These are phyloP conservation scores for Blepharisma japonicum DNA, from an alignment of 73 alveolate species.

Conservation along the genomic window DNA sequence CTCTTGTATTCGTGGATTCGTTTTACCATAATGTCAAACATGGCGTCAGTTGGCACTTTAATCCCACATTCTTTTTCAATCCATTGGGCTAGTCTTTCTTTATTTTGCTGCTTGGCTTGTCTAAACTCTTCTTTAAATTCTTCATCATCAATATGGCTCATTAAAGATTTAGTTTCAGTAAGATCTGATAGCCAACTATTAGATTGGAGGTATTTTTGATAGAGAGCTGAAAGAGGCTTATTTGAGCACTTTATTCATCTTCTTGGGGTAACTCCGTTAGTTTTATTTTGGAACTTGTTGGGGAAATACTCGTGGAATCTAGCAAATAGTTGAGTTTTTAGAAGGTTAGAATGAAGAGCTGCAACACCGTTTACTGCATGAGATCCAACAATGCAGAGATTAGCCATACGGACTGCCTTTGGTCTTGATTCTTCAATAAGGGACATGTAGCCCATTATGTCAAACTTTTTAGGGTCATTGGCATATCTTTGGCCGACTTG, in stretches of 20 bases:
- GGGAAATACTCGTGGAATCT: conserved; percentile 32
- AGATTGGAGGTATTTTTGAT: conserved; percentile 80
- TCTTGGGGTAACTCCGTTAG: conserved; percentile 98
- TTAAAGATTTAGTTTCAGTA: background rate
- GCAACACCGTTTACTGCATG: conserved; percentile 91
- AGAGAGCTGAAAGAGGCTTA: conserved; percentile 83
- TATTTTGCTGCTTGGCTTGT: conserved; percentile 73
- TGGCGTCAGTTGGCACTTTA: conserved; percentile 33
- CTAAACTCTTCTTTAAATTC: conserved; percentile 59
- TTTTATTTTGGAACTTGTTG: conserved; percentile 65
- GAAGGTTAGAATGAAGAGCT: conserved; percentile 75
- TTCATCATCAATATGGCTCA: conserved; percentile 38
- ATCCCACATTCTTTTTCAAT: conserved; percentile 62
- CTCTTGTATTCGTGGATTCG: conserved; percentile 98
- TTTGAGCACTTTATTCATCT: conserved; percentile 98
- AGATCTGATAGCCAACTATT: conserved; percentile 17
- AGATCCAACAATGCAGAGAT: conserved; percentile 67
- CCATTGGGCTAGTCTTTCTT: conserved; percentile 76
- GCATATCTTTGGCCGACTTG: conserved; percentile 44
- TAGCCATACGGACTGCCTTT: conserved; percentile 89
- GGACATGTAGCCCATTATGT: conserved; percentile 15
- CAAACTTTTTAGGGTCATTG: background rate
- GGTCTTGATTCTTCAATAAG: conserved; percentile 67
- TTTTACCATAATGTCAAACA: conserved; percentile 63
- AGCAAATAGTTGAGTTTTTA: conserved; percentile 50